A percentile compares a stretch with the other conserved stretches of the same genome.
Evolutionary conservation across 2,329 filamentous ascomycete genomes (phyloP).

Genomic region (Sphaerulina populicola): DNA sequence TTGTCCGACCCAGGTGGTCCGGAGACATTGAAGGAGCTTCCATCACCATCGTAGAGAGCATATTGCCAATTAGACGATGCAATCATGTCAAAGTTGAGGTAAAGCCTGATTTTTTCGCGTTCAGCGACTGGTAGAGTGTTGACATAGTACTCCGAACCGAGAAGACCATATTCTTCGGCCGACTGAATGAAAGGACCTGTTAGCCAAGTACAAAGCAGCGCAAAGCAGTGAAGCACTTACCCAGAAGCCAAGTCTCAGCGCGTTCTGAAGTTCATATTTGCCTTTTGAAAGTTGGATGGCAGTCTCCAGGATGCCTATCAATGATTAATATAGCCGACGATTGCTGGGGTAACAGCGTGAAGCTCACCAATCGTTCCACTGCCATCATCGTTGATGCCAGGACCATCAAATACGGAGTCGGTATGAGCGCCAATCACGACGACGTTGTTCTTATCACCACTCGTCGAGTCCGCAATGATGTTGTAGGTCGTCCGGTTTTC

Average conservation of each 20-base stretch:
- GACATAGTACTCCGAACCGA: slow-evolving; percentile 54
- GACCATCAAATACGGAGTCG: slow-evolving; percentile 53
- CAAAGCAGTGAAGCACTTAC: not conserved
- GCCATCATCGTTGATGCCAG: slow-evolving; percentile 72
- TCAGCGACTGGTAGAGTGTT: slow-evolving; percentile 36
- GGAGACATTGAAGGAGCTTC: slow-evolving; percentile 46
- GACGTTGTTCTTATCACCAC: slow-evolving; percentile 51
- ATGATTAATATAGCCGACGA: not conserved
- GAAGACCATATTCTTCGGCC: slow-evolving; percentile 54
- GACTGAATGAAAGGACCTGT: slow-evolving; percentile 32
- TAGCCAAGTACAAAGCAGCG: not conserved
- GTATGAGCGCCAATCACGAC: slow-evolving; percentile 54
- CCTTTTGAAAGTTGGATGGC: slow-evolving; percentile 53
- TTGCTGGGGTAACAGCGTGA: not conserved
- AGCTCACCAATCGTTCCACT: slow-evolving; percentile 50
- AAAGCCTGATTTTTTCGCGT: slow-evolving; percentile 53
- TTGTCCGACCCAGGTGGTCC: slow-evolving; percentile 59
- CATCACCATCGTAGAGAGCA: slow-evolving; percentile 52
- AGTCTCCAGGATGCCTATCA: slow-evolving; percentile 45
- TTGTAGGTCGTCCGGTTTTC: slow-evolving; percentile 47
- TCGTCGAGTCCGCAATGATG: slow-evolving; percentile 52
- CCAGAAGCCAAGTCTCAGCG: slow-evolving; percentile 58
- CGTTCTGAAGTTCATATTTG: slow-evolving; percentile 61
- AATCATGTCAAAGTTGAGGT: slow-evolving; percentile 68
- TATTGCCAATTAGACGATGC: slow-evolving; percentile 53